phyloP scores from a whole-genome alignment of 2,329 filamentous ascomycete genomes.

The Ceratocystis alfenasii region DNA sequence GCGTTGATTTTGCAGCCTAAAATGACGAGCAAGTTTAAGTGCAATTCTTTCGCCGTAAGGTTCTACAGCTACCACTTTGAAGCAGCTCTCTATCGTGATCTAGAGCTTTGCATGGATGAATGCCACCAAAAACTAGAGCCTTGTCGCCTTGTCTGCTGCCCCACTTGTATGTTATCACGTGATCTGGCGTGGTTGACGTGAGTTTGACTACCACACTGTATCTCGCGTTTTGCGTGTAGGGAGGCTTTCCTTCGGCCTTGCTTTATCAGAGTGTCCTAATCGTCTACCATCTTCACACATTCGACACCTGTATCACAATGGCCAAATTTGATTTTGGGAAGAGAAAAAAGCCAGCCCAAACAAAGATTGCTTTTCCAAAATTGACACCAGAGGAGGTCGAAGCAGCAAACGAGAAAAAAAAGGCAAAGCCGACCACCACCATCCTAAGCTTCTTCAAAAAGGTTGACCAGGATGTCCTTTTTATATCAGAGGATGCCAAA shows the following conservation, averaged over 20 bases:
- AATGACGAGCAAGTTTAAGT: not conserved
- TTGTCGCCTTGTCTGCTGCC: not conserved
- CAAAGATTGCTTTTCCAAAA: constrained; percentile 18
- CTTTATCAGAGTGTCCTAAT: not conserved
- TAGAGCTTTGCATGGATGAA: not conserved
- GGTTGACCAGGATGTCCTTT: constrained; percentile 33
- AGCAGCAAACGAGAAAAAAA: constrained; percentile 27
- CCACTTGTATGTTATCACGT: constrained; percentile 11
- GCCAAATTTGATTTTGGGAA: constrained; percentile 20
- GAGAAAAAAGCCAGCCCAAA: constrained; percentile 21
- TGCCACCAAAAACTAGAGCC: not conserved
- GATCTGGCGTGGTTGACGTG: constrained; percentile 14
- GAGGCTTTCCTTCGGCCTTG: not conserved
- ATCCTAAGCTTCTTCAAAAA: constrained; percentile 69
- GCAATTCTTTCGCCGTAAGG: constrained; percentile 11
- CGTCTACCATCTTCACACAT: not conserved
- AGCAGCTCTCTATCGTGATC: not conserved
- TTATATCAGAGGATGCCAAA: constrained; percentile 22
- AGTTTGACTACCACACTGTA: not conserved
- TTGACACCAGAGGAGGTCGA: constrained; percentile 20
- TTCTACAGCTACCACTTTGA: constrained; percentile 9
- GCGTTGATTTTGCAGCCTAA: not conserved
- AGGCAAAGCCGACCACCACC: constrained; percentile 44
- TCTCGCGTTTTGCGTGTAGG: constrained; percentile 6
- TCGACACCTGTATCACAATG: constrained; percentile 2